A percentile compares a stretch with the other conserved stretches of the same genome.
Conservation (phyloP, 352 stramenopile species). For the Phytophthora pseudosyringae region DNA sequence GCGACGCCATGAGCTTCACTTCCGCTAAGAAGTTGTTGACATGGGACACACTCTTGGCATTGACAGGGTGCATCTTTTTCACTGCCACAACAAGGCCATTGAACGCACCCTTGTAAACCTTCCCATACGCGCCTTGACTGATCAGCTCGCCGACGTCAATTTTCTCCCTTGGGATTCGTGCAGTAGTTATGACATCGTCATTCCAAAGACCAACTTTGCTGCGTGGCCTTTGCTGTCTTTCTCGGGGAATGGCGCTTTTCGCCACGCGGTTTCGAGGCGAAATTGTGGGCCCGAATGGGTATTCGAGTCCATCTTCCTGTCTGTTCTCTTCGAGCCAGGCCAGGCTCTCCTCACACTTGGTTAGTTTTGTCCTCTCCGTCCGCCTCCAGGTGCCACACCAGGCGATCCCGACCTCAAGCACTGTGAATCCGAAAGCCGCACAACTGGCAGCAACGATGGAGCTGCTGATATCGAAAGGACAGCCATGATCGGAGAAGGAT, state of each 20-base stretch:
- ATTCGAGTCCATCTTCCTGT: not conserved
- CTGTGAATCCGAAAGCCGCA: not conserved
- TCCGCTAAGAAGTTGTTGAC: slow-evolving; percentile 56
- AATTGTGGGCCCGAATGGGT: not conserved
- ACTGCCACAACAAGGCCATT: slow-evolving; percentile 51
- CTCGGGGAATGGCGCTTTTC: slow-evolving; percentile 17
- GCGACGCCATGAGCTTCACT: slow-evolving; percentile 30
- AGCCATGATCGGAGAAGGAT: too few species aligned
- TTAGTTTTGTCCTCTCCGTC: not conserved
- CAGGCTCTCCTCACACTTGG: slow-evolving; percentile 5
- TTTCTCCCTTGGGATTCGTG: slow-evolving; percentile 33
- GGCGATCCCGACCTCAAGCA: too few species aligned
- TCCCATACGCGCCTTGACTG: slow-evolving; percentile 50
- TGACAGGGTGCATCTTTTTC: slow-evolving; percentile 52
- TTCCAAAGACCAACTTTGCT: too few species aligned
- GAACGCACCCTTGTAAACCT: slow-evolving; percentile 57
- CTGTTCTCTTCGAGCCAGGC: slow-evolving; percentile 1
- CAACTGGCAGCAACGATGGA: not conserved
- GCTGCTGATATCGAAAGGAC: too few species aligned
- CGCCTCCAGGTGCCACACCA: not conserved
- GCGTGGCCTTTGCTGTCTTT: too few species aligned
- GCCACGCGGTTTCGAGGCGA: not conserved
- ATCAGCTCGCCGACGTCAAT: slow-evolving; percentile 47
- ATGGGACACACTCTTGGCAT: slow-evolving; percentile 38
- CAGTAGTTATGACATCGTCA: too few species aligned